phyloP scores from a whole-genome alignment of 805 yeast species.

The Yarrowia sp. region DNA sequence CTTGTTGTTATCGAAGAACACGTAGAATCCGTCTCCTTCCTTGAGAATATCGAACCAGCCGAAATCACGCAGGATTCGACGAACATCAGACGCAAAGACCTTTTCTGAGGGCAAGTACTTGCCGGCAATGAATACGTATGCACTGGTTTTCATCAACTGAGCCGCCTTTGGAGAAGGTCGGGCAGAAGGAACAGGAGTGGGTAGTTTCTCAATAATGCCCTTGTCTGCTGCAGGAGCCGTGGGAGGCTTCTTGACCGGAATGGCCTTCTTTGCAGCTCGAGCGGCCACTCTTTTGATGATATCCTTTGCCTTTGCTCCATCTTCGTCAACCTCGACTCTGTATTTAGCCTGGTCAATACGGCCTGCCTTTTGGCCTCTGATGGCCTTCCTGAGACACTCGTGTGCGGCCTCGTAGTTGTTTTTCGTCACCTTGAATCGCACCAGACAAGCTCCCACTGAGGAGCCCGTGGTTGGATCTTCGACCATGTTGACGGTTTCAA shows the following conservation, averaged over 20 bases:
- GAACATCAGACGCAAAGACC: slow-evolving; percentile 63
- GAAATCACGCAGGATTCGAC: slow-evolving; percentile 63
- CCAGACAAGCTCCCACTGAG: slow-evolving; percentile 73
- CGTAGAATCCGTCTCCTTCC: slow-evolving; percentile 70
- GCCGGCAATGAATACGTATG: slow-evolving; percentile 46
- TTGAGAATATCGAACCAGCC: slow-evolving; percentile 70
- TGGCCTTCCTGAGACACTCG: slow-evolving; percentile 56
- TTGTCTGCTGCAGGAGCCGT: slow-evolving; percentile 28
- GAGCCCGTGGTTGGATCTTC: slow-evolving; percentile 79
- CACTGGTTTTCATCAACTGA: slow-evolving; percentile 42
- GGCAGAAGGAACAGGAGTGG: slow-evolving; percentile 35
- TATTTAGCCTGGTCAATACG: slow-evolving; percentile 61
- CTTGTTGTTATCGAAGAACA: slow-evolving; percentile 66
- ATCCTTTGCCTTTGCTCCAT: slow-evolving; percentile 48
- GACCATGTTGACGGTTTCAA: slow-evolving; percentile 63
- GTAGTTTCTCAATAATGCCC: slow-evolving; percentile 15
- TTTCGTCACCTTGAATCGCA: slow-evolving; percentile 68
- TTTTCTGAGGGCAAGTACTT: slow-evolving; percentile 48
- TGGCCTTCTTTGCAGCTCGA: slow-evolving; percentile 34
- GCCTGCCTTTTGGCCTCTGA: slow-evolving; percentile 54
- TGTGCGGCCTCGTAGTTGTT: slow-evolving; percentile 56
- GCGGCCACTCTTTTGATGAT: slow-evolving; percentile 37
- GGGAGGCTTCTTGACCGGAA: slow-evolving; percentile 18
- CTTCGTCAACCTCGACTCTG: slow-evolving; percentile 48
- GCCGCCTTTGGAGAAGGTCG: slow-evolving; percentile 17